phyloP scores from a whole-genome alignment of 352 stramenopile genomes.

The Pythium apleroticum region DNA sequence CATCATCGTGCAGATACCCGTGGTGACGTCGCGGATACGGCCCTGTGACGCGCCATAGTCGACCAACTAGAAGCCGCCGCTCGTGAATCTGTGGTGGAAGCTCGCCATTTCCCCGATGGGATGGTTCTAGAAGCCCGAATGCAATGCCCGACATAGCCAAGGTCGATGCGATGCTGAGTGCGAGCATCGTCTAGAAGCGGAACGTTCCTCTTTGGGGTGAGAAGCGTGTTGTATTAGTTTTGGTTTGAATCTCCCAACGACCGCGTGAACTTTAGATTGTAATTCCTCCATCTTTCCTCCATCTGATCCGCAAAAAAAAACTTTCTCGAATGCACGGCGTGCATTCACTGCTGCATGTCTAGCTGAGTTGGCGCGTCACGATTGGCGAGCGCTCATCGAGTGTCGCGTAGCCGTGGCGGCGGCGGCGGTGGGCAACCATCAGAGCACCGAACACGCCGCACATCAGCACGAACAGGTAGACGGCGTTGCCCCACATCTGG shows the following conservation, averaged over 20 bases:
- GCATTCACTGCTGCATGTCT: not conserved
- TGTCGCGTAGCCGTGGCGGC: not conserved
- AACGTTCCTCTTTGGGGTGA: not conserved
- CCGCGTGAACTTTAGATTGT: not conserved
- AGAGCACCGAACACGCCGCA: constrained; percentile 14
- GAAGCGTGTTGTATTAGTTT: not conserved
- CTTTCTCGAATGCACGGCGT: not conserved
- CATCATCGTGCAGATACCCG: not conserved
- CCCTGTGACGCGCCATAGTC: constrained; percentile 7
- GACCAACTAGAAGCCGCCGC: constrained; percentile 18
- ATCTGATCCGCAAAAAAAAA: not conserved
- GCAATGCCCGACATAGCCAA: not conserved
- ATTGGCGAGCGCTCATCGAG: constrained; percentile 10
- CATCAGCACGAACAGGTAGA: constrained; percentile 18
- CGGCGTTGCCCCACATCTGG: constrained; percentile 15
- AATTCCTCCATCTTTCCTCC: not conserved
- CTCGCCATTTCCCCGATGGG: not conserved
- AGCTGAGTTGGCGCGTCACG: not conserved
- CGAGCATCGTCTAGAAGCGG: not conserved
- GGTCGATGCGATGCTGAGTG: not conserved
- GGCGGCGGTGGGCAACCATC: constrained; percentile 12
- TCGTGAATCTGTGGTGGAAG: not conserved
- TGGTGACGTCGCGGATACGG: constrained; percentile 9
- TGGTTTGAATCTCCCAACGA: not conserved
- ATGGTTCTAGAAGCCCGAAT: not conserved